Evolutionary conservation across 441 rosid genomes (phyloP).

Genomic region (Erodium trifolium): DNA sequence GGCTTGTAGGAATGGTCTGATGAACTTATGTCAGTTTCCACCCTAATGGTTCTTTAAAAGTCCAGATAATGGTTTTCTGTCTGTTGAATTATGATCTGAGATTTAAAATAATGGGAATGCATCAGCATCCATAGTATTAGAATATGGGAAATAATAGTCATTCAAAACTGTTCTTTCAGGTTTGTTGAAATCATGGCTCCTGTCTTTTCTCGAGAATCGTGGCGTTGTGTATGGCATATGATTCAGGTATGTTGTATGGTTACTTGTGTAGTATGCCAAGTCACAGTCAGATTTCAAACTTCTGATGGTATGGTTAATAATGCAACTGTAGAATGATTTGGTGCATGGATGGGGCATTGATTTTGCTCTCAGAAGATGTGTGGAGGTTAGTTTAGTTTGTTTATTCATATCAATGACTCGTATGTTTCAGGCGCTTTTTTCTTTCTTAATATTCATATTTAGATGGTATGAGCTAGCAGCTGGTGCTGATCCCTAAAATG

Average conservation of each 20-base stretch:
- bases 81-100: not conserved
- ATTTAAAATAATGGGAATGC: too few species aligned
- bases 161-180: constrained; percentile 31
- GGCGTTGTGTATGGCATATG: constrained; percentile 97
- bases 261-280: constrained; percentile 7
- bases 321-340: constrained; percentile 47
- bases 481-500: too few species aligned
- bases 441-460: not conserved
- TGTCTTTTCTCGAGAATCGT: constrained; percentile 77
- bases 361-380: constrained; percentile 70
- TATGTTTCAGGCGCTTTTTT: not conserved
- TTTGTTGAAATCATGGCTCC: constrained; percentile 99
- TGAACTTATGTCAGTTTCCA: not conserved
- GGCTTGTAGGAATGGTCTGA: not conserved
- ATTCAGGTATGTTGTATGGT: constrained; percentile 46
- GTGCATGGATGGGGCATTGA: constrained; percentile 84
- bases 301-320: constrained; percentile 13
- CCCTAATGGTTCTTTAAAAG: not conserved
- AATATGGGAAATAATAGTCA: not conserved
- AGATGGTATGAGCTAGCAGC: not conserved
- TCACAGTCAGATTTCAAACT: not conserved
- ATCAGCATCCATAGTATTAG: too few species aligned
- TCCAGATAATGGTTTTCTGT: not conserved
- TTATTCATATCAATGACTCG: not conserved
- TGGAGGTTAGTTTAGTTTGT: constrained; percentile 30